These are phyloP conservation scores for Tuber indicum DNA, from an alignment of 495 filamentous ascomycete genomes.

Conservation along the genomic window DNA sequence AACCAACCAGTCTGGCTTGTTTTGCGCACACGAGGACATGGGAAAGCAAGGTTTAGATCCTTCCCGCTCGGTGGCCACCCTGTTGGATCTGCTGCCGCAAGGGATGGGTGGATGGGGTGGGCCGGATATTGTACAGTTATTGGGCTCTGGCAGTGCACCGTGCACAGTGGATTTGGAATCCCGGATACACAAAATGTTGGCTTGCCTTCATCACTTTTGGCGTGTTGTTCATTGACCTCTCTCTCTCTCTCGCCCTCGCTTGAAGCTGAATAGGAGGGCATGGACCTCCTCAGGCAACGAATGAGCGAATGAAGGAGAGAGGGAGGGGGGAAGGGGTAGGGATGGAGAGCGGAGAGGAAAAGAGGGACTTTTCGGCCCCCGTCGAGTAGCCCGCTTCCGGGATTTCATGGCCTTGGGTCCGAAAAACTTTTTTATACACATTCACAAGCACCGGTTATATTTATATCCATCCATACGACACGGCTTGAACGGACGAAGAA, in stretches of 20 bases:
- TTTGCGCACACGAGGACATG: background rate
- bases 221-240: background rate
- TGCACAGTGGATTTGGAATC: background rate
- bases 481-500: background rate
- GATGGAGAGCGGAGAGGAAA: background rate
- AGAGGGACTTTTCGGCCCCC: background rate
- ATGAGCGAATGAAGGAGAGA: background rate
- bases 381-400: background rate
- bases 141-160: background rate
- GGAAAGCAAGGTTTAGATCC: background rate
- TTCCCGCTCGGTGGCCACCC: background rate
- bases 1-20: background rate
- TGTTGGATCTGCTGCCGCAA: background rate
- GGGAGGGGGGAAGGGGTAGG: background rate
- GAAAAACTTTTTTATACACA: background rate
- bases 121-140: background rate
- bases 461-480: background rate
- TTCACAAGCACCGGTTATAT: background rate
- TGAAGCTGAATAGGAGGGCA: background rate
- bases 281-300: background rate
- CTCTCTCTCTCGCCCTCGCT: background rate
- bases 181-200: background rate
- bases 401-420: background rate
- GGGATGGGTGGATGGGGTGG: background rate
- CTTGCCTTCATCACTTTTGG: slow-evolving; percentile 1